Conservation (phyloP, 2,329 filamentous ascomycete genomes). For the Eutypella sp. region DNA sequence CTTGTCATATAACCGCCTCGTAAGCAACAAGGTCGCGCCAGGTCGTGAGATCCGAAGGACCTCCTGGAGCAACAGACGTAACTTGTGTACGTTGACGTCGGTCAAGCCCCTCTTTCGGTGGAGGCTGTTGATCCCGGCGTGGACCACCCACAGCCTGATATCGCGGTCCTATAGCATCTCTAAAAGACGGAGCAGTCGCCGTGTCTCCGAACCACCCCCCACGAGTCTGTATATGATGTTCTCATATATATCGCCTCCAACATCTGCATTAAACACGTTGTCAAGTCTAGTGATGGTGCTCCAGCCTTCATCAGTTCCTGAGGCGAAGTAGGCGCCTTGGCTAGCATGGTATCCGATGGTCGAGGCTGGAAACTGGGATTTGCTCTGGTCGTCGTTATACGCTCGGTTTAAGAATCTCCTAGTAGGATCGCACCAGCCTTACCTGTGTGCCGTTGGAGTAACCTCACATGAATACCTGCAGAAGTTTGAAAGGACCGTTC, state of each 20-base stretch:
- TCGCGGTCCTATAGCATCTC: not conserved
- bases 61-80: not conserved
- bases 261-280: conserved; percentile 16
- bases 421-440: conserved; percentile 7
- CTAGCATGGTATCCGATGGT: conserved; percentile 7
- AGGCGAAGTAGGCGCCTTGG: not conserved
- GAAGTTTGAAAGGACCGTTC: conserved; percentile 2
- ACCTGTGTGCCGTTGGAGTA: not conserved
- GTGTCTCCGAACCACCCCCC: conserved; percentile 3
- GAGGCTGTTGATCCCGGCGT: conserved; percentile 18
- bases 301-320: no score
- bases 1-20: conserved; percentile 14
- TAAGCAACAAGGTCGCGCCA: conserved; percentile 11
- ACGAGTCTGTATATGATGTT: conserved; percentile 16
- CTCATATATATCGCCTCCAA: conserved; percentile 19
- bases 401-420: conserved; percentile 20
- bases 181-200: not conserved
- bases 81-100: not conserved
- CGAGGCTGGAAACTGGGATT: conserved; percentile 10
- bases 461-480: not conserved
- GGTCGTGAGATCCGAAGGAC: conserved; percentile 1
- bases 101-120: conserved; percentile 10
- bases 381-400: conserved; percentile 15
- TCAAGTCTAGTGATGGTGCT: conserved; percentile 1
- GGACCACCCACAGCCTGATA: conserved; percentile 14